Evolutionary conservation across 2,329 filamentous ascomycete genomes (phyloP), one percentile per base, ranked within the genome.

Genomic region (Ceratocystiopsis sp.): DNA sequence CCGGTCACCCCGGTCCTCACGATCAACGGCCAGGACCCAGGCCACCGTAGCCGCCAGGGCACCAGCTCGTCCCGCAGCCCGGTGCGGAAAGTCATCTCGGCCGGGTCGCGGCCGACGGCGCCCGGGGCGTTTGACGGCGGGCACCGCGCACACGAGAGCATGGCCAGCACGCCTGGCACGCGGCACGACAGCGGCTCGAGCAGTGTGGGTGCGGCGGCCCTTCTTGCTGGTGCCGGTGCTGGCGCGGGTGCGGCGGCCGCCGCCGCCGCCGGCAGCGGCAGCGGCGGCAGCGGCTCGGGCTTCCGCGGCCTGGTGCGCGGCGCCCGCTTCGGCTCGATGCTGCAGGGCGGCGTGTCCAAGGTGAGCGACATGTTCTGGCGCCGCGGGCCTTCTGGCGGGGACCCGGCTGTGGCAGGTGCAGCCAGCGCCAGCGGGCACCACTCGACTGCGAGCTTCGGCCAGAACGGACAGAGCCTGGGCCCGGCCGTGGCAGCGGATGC

Each of bases 291-390:
- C 25, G 13, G 34, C 37, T 36, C 44, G 4, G 40, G 40, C 2
- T 14, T 47, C 12, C 45, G 45, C 13, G 42, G 42, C 8, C 18
- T 47, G 16, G 38, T 47, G 42, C 38, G 44, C 29, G 79, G 78
- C 3, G 73, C 76, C 41, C 70, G 81, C 44, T 76, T 89, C 48
- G 82, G 84, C 47, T 81, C 75, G 29, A 69, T 84, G 29, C 72
- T 93, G 38, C 68, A 71, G 21, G 72, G 65, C 8, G 61, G 72
- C 19, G 69, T 75, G 7, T 72, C 69, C 21, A 73, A 68, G 51
- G 57, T 76, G 14, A 66, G 70, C 29, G 72, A 75, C 41, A 61
- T 76, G 42, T 50, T 76, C 18, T 75, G 73, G 69, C 68, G 65
- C 49, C 73, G 66, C 46, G 71, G 75, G 7, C 54, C 25, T 29